Conservation (phyloP, 1,284 basidiomycete genomes). For the Sporisorium graminicola region DNA sequence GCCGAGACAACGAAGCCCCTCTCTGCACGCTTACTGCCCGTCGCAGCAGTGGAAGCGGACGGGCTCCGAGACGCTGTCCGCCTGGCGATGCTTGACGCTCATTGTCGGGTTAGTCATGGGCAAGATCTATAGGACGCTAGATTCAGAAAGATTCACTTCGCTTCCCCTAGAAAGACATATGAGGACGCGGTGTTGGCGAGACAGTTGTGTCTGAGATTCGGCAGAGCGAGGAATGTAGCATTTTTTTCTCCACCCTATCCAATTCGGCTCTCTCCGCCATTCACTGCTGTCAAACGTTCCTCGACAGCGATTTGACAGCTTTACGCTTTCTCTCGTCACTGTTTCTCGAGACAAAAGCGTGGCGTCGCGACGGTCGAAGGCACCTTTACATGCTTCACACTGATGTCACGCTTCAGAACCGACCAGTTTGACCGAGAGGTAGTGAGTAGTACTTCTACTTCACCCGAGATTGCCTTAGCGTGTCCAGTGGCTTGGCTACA, state of each 20-base stretch:
- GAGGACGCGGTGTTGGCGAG: conserved; percentile 23
- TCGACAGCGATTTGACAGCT: background rate
- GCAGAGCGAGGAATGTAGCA: conserved; percentile 34
- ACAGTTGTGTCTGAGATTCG: conserved; percentile 37
- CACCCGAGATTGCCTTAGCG: background rate
- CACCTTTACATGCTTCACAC: background rate
- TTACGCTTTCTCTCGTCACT: background rate
- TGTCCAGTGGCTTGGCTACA: background rate
- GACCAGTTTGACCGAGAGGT: background rate
- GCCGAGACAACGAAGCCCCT: background rate
- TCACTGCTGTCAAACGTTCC: background rate
- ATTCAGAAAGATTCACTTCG: conserved; percentile 26
- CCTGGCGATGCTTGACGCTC: background rate
- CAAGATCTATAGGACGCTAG: conserved; percentile 11
- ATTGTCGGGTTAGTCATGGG: too few species aligned
- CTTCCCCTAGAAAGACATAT: background rate
- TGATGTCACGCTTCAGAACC: background rate
- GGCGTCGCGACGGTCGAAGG: background rate
- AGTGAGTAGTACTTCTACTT: background rate
- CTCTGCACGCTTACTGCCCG: background rate
- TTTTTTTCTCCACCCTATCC: conserved; percentile 12
- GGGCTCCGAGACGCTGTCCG: background rate
- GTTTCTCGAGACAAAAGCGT: background rate
- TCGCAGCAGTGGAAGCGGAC: background rate
- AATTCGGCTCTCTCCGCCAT: conserved; percentile 9